Evolutionary conservation across 306 rosid genomes (phyloP).

Genomic region (Fagus crenata): DNA sequence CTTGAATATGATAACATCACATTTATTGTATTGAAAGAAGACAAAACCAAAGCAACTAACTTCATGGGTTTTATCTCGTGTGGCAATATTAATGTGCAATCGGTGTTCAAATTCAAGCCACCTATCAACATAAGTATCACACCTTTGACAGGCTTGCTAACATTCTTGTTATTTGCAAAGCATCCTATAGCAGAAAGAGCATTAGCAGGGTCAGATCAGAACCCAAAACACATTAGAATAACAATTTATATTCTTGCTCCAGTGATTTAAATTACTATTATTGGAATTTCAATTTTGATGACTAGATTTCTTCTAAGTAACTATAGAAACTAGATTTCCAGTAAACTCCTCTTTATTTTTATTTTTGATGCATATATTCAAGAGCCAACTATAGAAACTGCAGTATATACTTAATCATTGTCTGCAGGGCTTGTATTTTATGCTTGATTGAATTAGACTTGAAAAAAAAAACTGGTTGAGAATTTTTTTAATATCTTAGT

Average conservation of each 20-base stretch:
- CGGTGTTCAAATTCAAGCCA: too few species aligned
- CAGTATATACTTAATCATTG: background rate
- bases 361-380: background rate
- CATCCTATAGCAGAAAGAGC: slow-evolving; percentile 56
- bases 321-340: too few species aligned
- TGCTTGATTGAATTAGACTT: background rate
- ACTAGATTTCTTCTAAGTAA: too few species aligned
- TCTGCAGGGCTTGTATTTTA: background rate
- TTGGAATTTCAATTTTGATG: background rate
- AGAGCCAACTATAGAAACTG: background rate
- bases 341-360: too few species aligned
- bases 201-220: slow-evolving; percentile 25
- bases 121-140: background rate
- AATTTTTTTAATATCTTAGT: background rate
- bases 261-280: background rate
- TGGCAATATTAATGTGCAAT: too few species aligned
- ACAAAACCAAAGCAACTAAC: too few species aligned
- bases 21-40: too few species aligned
- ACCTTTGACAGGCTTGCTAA: slow-evolving; percentile 49
- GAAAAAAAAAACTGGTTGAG: background rate
- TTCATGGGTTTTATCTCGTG: too few species aligned
- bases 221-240: background rate
- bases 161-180: slow-evolving; percentile 49
- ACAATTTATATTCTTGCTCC: background rate
- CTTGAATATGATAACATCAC: too few species aligned